These are phyloP conservation scores for Kodamaea suecica DNA, from an alignment of 1,139 yeast species.

Conservation along the genomic window DNA sequence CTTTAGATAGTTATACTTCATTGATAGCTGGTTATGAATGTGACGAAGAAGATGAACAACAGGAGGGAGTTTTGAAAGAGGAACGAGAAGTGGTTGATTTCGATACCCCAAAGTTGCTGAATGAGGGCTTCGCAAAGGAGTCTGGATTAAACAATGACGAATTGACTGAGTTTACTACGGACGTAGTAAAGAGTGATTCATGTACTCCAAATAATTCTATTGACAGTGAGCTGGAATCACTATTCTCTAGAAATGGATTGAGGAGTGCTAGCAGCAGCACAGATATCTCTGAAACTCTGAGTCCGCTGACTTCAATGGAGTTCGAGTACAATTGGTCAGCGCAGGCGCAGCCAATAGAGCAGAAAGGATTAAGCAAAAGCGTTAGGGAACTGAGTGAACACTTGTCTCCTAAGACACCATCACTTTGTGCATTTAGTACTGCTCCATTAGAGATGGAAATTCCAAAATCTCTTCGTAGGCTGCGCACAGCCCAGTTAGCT, in stretches of 20 bases:
- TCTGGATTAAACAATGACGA: neutral
- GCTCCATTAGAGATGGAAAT: neutral
- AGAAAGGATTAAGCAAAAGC: neutral
- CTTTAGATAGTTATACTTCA: conserved; percentile 16
- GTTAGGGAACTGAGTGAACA: neutral
- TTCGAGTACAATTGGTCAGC: neutral
- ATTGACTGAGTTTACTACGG: neutral
- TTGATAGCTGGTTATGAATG: conserved; percentile 19
- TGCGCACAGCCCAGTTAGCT: neutral
- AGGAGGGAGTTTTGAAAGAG: too few relatives aligned
- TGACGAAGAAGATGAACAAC: conserved; percentile 12
- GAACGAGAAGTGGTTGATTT: too few relatives aligned
- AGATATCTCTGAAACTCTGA: conserved; percentile 3
- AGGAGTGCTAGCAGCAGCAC: conserved; percentile 6
- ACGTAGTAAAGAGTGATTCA: neutral
- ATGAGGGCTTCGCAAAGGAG: neutral
- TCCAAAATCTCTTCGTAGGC: neutral
- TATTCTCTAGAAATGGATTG: conserved; percentile 10
- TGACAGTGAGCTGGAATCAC: conserved; percentile 18
- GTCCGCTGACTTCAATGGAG: conserved; percentile 2
- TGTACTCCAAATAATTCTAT: conserved; percentile 5
- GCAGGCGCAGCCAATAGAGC: conserved; percentile 1
- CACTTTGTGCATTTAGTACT: neutral
- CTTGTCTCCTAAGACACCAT: neutral
- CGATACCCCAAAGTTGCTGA: neutral